Percentiles rank a stretch among this genome's conserved stretches.
These are phyloP conservation scores for Apiospora koreana DNA, from an alignment of 2,329 filamentous ascomycete species.

Conservation along the genomic window DNA sequence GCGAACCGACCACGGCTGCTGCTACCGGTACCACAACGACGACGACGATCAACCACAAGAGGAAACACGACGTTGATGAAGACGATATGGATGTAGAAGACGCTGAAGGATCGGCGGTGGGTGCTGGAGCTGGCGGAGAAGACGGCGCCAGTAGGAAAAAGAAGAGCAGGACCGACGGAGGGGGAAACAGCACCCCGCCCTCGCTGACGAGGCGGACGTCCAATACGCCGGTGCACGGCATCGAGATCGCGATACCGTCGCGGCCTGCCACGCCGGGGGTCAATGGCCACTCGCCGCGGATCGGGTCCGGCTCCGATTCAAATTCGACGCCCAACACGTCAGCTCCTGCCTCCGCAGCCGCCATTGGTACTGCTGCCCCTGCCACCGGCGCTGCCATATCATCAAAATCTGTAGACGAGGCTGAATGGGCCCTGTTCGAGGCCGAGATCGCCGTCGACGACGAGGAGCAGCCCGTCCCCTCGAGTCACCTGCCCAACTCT, in stretches of 20 bases:
- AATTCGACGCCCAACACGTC: not conserved
- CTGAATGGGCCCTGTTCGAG: slow-evolving; percentile 86
- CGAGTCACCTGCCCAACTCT: slow-evolving; percentile 17
- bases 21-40: slow-evolving; percentile 12
- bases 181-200: not conserved
- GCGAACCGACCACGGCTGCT: slow-evolving; percentile 19
- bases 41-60: slow-evolving; percentile 25
- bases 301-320: slow-evolving; percentile 23
- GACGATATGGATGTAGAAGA: slow-evolving; percentile 30
- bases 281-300: slow-evolving; percentile 40
- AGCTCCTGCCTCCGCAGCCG: not conserved
- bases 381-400: not conserved
- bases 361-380: not conserved
- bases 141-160: slow-evolving; percentile 24
- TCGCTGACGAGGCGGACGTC: slow-evolving; percentile 40
- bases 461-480: slow-evolving; percentile 25
- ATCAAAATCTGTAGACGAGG: slow-evolving; percentile 57
- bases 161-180: slow-evolving; percentile 37
- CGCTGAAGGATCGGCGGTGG: slow-evolving; percentile 16
- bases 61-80: slow-evolving; percentile 29
- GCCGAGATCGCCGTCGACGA: slow-evolving; percentile 70
- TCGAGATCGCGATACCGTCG: slow-evolving; percentile 65
- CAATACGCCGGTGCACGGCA: slow-evolving; percentile 53
- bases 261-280: slow-evolving; percentile 60
- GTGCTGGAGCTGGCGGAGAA: slow-evolving; percentile 25